Evolutionary conservation across 2,329 filamentous ascomycete species (phyloP).

Genomic region (Aspergillus felis): DNA sequence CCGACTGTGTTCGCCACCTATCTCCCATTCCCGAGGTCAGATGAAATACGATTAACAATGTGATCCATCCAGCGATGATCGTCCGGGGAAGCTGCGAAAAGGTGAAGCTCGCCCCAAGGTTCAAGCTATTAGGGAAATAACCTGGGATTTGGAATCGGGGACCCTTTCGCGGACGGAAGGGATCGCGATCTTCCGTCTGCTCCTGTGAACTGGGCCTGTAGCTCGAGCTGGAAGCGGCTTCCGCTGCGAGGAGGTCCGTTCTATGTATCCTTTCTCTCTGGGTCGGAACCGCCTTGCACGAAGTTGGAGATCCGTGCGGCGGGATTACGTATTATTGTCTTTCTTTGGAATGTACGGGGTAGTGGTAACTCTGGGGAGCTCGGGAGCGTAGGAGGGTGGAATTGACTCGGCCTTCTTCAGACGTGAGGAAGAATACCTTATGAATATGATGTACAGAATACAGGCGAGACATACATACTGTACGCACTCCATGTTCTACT

Average conservation of each 20-base stretch:
- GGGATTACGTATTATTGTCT: background rate
- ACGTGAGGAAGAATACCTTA: too few species aligned
- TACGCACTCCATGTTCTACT: background rate
- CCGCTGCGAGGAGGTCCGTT: slow-evolving; percentile 11
- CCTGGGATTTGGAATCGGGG: background rate
- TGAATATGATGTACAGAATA: background rate
- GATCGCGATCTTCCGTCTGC: background rate
- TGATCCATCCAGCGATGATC: background rate
- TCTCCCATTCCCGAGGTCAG: too few species aligned
- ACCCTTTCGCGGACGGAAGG: background rate
- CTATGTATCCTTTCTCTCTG: slow-evolving; percentile 5
- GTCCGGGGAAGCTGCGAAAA: background rate
- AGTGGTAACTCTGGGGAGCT: background rate
- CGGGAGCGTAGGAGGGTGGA: background rate
- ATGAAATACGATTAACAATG: too few species aligned
- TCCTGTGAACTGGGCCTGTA: background rate
- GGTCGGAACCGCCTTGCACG: background rate
- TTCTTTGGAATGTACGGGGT: background rate
- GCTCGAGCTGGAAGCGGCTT: background rate
- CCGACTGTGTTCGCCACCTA: too few species aligned
- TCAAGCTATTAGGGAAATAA: background rate
- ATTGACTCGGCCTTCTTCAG: background rate
- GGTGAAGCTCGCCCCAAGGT: too few species aligned
- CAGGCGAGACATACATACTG: background rate
- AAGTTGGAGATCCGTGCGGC: background rate